These are phyloP conservation scores for Candida pseudoglaebosa DNA, from an alignment of 805 yeast species.

Conservation along the genomic window DNA sequence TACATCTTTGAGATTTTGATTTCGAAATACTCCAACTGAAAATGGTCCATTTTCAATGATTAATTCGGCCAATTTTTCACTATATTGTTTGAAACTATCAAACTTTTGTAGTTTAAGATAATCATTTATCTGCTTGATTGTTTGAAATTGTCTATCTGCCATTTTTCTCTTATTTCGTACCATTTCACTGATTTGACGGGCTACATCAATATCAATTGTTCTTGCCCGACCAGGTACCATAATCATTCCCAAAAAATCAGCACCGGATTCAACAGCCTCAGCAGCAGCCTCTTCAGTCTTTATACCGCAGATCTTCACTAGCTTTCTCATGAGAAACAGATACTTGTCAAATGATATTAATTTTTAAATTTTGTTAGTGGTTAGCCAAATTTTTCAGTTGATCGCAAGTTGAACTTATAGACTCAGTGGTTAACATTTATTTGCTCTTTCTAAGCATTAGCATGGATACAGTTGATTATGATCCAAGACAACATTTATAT, in stretches of 20 bases:
- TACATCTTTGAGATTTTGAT: constrained; percentile 70
- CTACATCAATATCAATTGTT: constrained; percentile 46
- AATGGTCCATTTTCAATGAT: constrained; percentile 52
- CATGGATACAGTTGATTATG: constrained; percentile 33
- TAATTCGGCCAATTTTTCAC: constrained; percentile 17
- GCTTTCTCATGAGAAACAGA: constrained; percentile 13
- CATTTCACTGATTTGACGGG: constrained; percentile 21
- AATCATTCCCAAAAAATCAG: constrained; percentile 79
- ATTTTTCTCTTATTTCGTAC: constrained; percentile 22
- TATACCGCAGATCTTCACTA: constrained; percentile 88
- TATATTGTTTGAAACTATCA: constrained; percentile 23
- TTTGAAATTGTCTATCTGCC: constrained; percentile 15
- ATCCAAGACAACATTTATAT: constrained; percentile 51
- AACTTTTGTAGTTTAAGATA: constrained; percentile 11
- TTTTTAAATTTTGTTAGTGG: background rate
- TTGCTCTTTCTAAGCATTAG: too few species aligned
- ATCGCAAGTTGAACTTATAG: too few species aligned
- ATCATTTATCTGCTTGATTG: constrained; percentile 14
- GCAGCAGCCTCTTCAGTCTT: constrained; percentile 63
- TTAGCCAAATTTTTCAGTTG: constrained; percentile 4
- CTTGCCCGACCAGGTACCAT: constrained; percentile 80
- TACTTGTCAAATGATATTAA: background rate
- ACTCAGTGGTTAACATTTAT: too few species aligned
- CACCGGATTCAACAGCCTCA: constrained; percentile 66
- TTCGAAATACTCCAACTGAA: constrained; percentile 86